Conservation (phyloP, 2,329 filamentous ascomycete genomes). For the Dothideomycetes sp. region DNA sequence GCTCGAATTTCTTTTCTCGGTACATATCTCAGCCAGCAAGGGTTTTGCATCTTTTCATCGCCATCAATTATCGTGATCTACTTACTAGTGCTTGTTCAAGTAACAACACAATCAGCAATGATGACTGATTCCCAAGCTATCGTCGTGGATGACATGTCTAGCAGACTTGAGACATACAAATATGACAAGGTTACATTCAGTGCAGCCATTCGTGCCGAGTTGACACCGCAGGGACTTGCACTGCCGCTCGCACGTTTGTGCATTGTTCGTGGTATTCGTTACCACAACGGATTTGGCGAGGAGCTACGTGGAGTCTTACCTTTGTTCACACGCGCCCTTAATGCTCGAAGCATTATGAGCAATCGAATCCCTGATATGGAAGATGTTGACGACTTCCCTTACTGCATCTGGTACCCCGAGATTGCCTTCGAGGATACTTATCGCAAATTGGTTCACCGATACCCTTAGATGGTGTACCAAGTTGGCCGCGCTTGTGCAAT, state of each 20-base stretch:
- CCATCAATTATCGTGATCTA: no score
- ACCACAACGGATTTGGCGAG: slow-evolving; percentile 10
- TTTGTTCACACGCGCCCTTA: slow-evolving; percentile 15
- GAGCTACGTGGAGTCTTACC: slow-evolving; percentile 9
- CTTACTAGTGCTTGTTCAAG: no score
- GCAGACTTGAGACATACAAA: no score
- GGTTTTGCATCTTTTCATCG: no score
- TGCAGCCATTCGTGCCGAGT: slow-evolving; percentile 2
- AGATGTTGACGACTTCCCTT: slow-evolving; percentile 19
- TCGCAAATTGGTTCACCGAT: slow-evolving; percentile 19
- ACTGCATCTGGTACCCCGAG: slow-evolving; percentile 34
- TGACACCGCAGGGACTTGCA: slow-evolving; percentile 1
- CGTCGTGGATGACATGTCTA: no score
- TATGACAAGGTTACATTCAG: no score
- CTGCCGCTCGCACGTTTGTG: neutral
- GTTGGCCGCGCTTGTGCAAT: slow-evolving; percentile 30
- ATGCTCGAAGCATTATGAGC: slow-evolving; percentile 28
- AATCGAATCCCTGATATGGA: slow-evolving; percentile 20
- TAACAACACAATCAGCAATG: no score
- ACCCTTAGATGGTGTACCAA: slow-evolving; percentile 24
- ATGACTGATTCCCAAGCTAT: no score
- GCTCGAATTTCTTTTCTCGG: no score
- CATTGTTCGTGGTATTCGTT: slow-evolving; percentile 11
- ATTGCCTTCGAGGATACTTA: slow-evolving; percentile 26
- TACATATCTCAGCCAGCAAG: no score